These are phyloP conservation scores for Ophiostoma ips DNA, from an alignment of 2,329 filamentous ascomycete species.

Conservation along the genomic window DNA sequence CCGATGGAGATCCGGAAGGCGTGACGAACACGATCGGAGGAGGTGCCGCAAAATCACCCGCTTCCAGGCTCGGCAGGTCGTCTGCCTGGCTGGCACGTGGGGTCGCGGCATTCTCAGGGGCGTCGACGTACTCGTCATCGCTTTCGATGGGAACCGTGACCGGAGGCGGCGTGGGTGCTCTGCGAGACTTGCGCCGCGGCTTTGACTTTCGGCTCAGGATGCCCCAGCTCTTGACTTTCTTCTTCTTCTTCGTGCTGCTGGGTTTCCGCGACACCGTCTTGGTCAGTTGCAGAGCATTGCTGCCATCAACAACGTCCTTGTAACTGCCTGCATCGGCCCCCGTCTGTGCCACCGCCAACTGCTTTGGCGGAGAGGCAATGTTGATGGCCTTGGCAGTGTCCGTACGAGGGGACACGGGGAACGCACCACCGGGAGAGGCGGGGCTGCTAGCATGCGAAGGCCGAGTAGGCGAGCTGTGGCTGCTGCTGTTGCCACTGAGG, in stretches of 20 bases:
- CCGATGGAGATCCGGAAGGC: constrained; percentile 20
- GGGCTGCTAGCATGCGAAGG: constrained; percentile 31
- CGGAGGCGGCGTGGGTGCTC: constrained; percentile 35
- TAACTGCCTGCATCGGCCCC: neutral
- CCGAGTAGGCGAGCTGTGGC: constrained; percentile 28
- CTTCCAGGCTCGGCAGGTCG: constrained; percentile 16
- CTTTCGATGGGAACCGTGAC: constrained; percentile 18
- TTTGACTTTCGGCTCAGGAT: constrained; percentile 52
- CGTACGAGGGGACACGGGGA: constrained; percentile 14
- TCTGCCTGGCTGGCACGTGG: constrained; percentile 10
- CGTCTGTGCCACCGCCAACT: neutral
- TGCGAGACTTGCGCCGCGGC: constrained; percentile 28
- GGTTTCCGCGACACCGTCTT: constrained; percentile 20
- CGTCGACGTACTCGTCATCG: constrained; percentile 15
- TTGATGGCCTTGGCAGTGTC: neutral
- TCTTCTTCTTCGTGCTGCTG: constrained; percentile 40
- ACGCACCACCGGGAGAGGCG: constrained; percentile 26
- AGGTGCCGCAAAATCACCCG: neutral
- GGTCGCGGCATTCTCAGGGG: constrained; percentile 9
- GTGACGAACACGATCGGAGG: constrained; percentile 29
- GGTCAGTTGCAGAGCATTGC: constrained; percentile 1
- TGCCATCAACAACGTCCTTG: constrained; percentile 8
- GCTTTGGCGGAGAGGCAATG: neutral
- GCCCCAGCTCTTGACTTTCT: constrained; percentile 62
- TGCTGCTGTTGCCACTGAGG: constrained; percentile 20